Evolutionary conservation across 2,329 filamentous ascomycete species (phyloP), one percentile per base, ranked within the genome.

Genomic region (Shiraia bambusicola): DNA sequence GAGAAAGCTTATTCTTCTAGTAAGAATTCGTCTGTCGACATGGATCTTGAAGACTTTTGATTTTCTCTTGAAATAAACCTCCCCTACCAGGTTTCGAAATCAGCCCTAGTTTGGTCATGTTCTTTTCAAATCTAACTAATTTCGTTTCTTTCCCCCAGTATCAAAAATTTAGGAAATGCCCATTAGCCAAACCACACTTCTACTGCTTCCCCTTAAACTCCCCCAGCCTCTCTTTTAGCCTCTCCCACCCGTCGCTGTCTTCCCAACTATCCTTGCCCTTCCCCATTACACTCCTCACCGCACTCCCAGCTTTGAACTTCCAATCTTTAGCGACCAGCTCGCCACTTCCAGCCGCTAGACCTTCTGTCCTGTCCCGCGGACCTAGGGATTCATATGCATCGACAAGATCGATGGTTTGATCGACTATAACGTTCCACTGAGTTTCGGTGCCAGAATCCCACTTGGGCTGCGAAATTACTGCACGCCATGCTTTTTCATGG

Each of bases 401-500:
- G 1, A 93, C 88, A 29, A 97, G 70, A 62, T 88, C 83, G 41
- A 90, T 81, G 0, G 93, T 97, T 37, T 88, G 81, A 47, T 81
- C 76, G 2, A 94, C 88, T 4, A 94, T 82, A 1, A 76, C 76
- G 45, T 81, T 72, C 87, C 88, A 95, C 13, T 79, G 79, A 30
- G 76, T 75, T 50, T 78, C 75, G 11, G 82, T 79, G 28, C 80
- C 79, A 19, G 80, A 74, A 49, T 77, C 75, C 69, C 72, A 76
- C 3, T 74, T 73, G 0, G 81, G 74, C 54, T 80, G 70, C 36
- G 76, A 74, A 0, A 79, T 73, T 0, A 85, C 80, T 0, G 86
- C 82, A 2, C 93, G 80, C 91, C 92, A 98, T 0, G 86, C 88
- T 63, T 92, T 91, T 70, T 97, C 93, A 22, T 91, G 82, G 1